Evolutionary conservation across 1,284 basidiomycete species (phyloP).

Genomic region (Grifola frondosa): DNA sequence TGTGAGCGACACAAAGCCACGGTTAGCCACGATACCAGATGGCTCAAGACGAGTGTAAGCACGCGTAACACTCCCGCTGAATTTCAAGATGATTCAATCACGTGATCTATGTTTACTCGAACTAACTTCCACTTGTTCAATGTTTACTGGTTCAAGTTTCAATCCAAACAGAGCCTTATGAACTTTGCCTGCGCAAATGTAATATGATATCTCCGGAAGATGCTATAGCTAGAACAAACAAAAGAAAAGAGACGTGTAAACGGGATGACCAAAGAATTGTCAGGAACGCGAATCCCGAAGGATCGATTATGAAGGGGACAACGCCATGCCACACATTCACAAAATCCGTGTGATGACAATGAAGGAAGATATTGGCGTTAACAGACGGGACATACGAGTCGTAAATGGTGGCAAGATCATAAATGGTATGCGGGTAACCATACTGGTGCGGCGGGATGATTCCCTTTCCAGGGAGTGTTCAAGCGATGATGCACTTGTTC

Average conservation of each 20-base stretch:
- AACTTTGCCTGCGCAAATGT: conserved; percentile 21
- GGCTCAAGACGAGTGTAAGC: too few relatives aligned
- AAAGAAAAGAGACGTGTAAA: conserved; percentile 13
- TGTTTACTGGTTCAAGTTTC: background rate
- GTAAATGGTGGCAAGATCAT: conserved; percentile 36
- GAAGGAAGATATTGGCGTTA: conserved; percentile 12
- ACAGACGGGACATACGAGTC: conserved; percentile 30
- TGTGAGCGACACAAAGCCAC: too few relatives aligned
- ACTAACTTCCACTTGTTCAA: background rate
- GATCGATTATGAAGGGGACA: conserved; percentile 11
- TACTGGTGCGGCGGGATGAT: conserved; percentile 22
- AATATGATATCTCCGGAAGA: conserved; percentile 26
- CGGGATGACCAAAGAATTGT: conserved; percentile 11
- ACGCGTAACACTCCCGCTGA: too few relatives aligned
- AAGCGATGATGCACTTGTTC: conserved; percentile 70
- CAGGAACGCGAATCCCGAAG: conserved; percentile 16
- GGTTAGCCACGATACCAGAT: too few relatives aligned
- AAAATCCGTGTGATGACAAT: conserved; percentile 14
- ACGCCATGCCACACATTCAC: conserved; percentile 18
- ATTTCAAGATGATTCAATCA: background rate
- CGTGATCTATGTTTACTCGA: background rate
- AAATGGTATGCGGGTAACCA: conserved; percentile 33
- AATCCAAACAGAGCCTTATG: too few relatives aligned
- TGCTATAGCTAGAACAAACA: conserved; percentile 21
- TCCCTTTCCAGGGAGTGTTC: conserved; percentile 28